A percentile compares a stretch with the other conserved stretches of the same genome.
Conservation (phyloP, 106 monocot species). For the Platanthera guangdongensis region DNA sequence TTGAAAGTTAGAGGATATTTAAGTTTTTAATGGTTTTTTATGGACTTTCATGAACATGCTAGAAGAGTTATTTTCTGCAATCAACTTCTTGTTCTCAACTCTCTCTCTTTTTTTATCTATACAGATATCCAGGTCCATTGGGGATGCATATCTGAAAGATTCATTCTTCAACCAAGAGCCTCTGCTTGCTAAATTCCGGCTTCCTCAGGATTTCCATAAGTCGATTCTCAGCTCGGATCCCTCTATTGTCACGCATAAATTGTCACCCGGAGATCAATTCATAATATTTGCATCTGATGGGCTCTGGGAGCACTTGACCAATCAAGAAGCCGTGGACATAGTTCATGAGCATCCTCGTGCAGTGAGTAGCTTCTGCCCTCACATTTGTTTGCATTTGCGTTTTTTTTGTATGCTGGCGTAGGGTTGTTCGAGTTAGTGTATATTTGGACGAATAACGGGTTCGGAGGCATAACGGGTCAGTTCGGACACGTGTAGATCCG, state of each 20-base stretch:
- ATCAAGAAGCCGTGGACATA: constrained; percentile 23
- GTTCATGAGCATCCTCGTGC: constrained; percentile 17
- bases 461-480: no score
- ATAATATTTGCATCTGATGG: constrained; percentile 29
- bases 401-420: background rate
- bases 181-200: constrained; percentile 27
- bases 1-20: no score
- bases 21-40: no score
- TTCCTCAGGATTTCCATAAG: constrained; percentile 16
- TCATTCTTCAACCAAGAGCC: constrained; percentile 25
- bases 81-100: background rate
- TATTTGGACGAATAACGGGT: no score
- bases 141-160: constrained; percentile 28
- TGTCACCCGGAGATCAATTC: constrained; percentile 22
- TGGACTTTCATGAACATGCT: no score
- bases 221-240: constrained; percentile 26
- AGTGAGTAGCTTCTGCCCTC: constrained; percentile 5
- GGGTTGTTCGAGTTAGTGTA: background rate
- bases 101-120: background rate
- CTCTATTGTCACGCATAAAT: constrained; percentile 13
- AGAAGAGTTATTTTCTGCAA: no score
- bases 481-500: no score
- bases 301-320: constrained; percentile 26
- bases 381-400: background rate
- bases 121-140: constrained; percentile 33